Evolutionary conservation across 306 rosid genomes (phyloP).

Genomic region (Quercus engelmannii): DNA sequence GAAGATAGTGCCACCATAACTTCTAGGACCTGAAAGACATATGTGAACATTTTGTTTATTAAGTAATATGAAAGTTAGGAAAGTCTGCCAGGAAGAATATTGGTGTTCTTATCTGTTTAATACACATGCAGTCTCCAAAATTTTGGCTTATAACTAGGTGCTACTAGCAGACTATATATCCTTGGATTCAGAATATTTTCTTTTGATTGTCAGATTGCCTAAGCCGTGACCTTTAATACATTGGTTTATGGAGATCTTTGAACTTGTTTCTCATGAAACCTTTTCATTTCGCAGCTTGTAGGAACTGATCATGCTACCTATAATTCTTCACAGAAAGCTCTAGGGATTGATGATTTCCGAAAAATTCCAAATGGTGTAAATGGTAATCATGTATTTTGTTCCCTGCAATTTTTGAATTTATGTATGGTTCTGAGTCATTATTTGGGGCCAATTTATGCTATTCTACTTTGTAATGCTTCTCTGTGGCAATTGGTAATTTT

Average conservation of each 20-base stretch:
- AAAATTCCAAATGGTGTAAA: constrained; percentile 93
- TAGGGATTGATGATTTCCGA: constrained; percentile 85
- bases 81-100: not conserved
- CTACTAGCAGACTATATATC: not conserved
- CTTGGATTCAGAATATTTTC: not conserved
- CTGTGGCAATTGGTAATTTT: constrained; percentile 25
- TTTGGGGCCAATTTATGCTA: constrained; percentile 19
- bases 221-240: not conserved
- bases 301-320: constrained; percentile 89
- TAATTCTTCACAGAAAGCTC: constrained; percentile 82
- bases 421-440: too few species aligned
- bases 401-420: not conserved
- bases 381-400: constrained; percentile 49
- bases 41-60: not conserved
- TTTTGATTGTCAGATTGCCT: constrained; percentile 1
- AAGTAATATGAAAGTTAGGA: not conserved
- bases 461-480: constrained; percentile 10
- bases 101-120: not conserved
- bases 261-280: constrained; percentile 16
- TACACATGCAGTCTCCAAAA: not conserved
- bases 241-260: constrained; percentile 3
- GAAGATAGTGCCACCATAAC: not conserved
- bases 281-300: constrained; percentile 68
- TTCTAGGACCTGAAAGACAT: constrained; percentile 7
- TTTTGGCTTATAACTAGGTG: not conserved